phyloP scores from a whole-genome alignment of 768 basidiomycete genomes.

The Sistotremastrum niveocremeum region DNA sequence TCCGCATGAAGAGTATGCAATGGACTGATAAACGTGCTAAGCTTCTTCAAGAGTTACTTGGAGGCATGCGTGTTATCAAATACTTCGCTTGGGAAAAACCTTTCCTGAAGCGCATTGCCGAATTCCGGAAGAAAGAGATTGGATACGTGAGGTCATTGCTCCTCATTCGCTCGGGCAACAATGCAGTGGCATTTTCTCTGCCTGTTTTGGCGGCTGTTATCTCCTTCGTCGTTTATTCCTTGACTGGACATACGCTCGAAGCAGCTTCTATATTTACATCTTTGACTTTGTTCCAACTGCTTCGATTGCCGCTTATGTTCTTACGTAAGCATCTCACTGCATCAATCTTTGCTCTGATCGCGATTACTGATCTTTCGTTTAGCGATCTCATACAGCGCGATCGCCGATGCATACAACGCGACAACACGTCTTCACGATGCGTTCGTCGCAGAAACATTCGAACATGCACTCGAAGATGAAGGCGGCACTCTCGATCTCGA shows the following conservation, averaged over 20 bases:
- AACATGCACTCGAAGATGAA: conserved; percentile 32
- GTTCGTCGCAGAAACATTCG: conserved; percentile 57
- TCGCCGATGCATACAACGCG: conserved; percentile 77
- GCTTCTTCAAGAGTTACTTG: conserved; percentile 76
- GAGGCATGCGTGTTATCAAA: conserved; percentile 87
- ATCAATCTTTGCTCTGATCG: not conserved
- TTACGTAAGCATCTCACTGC: conserved; percentile 35
- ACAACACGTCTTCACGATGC: conserved; percentile 62
- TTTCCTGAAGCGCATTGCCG: conserved; percentile 59
- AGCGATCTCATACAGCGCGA: conserved; percentile 63
- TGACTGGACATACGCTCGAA: conserved; percentile 51
- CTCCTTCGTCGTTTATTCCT: conserved; percentile 44
- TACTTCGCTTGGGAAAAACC: conserved; percentile 83
- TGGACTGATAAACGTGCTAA: conserved; percentile 91
- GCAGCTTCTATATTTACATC: conserved; percentile 74
- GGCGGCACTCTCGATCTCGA: conserved; percentile 38
- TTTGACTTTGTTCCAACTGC: conserved; percentile 70
- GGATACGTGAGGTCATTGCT: conserved; percentile 55
- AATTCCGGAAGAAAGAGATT: conserved; percentile 62
- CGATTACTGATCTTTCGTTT: not conserved
- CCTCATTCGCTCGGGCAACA: conserved; percentile 50
- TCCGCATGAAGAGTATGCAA: conserved; percentile 62
- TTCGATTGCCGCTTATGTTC: conserved; percentile 74
- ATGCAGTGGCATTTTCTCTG: conserved; percentile 55
- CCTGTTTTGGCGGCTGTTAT: conserved; percentile 69